Evolutionary conservation across 2,329 filamentous ascomycete genomes (phyloP).

Genomic region (Pseudogymnoascus sp.): DNA sequence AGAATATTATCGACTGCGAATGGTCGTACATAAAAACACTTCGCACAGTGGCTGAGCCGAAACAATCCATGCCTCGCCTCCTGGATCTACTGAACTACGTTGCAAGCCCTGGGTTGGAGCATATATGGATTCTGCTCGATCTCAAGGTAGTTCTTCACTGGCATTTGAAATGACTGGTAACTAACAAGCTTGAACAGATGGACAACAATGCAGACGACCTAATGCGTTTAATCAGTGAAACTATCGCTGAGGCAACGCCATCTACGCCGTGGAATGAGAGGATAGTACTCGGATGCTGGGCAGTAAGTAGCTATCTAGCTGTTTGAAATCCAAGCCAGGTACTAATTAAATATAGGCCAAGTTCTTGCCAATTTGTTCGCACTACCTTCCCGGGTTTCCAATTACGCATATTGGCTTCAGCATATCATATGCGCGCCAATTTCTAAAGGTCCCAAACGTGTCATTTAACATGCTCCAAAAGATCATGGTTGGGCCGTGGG

Average conservation of each 20-base stretch:
- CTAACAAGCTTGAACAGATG: slow-evolving; percentile 37
- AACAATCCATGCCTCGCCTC: slow-evolving; percentile 65
- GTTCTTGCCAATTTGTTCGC: slow-evolving; percentile 57
- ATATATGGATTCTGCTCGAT: slow-evolving; percentile 77
- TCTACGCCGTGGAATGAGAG: slow-evolving; percentile 60
- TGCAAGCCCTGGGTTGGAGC: slow-evolving; percentile 51
- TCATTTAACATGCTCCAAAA: slow-evolving; percentile 72
- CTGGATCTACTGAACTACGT: slow-evolving; percentile 68
- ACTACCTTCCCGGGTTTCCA: slow-evolving; percentile 55
- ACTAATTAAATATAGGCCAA: slow-evolving; percentile 40
- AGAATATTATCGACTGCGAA: slow-evolving; percentile 65
- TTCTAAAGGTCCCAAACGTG: slow-evolving; percentile 59
- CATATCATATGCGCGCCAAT: slow-evolving; percentile 57
- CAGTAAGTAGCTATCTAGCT: slow-evolving; percentile 37
- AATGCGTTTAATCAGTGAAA: slow-evolving; percentile 59
- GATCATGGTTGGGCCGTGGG: slow-evolving; percentile 60
- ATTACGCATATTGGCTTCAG: slow-evolving; percentile 62
- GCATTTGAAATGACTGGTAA: background rate
- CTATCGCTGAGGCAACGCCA: slow-evolving; percentile 47
- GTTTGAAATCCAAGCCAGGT: background rate
- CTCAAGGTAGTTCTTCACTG: slow-evolving; percentile 58
- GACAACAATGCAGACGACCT: slow-evolving; percentile 64
- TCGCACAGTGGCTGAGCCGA: slow-evolving; percentile 58
- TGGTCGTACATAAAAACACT: slow-evolving; percentile 67
- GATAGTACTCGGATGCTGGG: slow-evolving; percentile 77